These are phyloP conservation scores for Trichomonascaceae sp. DNA, from an alignment of 1,139 yeast genomes.

Conservation along the genomic window DNA sequence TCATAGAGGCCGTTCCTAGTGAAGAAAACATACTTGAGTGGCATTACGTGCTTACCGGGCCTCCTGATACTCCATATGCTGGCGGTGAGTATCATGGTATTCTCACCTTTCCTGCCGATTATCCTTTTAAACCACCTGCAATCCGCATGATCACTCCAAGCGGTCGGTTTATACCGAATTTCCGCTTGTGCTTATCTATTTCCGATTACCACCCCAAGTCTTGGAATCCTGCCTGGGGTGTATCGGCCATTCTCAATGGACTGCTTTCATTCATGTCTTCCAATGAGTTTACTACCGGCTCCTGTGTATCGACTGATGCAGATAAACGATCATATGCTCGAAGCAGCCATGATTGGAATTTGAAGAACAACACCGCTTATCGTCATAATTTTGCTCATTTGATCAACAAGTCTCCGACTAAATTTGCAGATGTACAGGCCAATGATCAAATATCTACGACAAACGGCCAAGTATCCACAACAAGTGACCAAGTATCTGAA, in stretches of 20 bases:
- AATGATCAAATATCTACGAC: neutral
- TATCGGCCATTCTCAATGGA: constrained; percentile 78
- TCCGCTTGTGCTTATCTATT: constrained; percentile 79
- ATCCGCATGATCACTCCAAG: constrained; percentile 86
- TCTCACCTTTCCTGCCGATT: constrained; percentile 73
- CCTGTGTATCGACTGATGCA: constrained; percentile 40
- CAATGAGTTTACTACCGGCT: constrained; percentile 30
- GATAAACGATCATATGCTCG: constrained; percentile 42
- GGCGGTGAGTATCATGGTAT: constrained; percentile 90
- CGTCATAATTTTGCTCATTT: constrained; percentile 62
- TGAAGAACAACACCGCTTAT: constrained; percentile 50
- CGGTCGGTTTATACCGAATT: constrained; percentile 71
- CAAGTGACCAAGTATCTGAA: neutral
- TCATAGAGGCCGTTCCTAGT: constrained; percentile 72
- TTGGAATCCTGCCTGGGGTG: constrained; percentile 97
- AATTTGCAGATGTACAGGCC: neutral
- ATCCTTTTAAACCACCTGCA: constrained; percentile 90
- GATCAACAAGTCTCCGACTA: neutral
- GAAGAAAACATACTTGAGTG: constrained; percentile 72
- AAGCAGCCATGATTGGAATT: constrained; percentile 62
- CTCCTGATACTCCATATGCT: constrained; percentile 77
- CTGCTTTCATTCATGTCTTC: constrained; percentile 70
- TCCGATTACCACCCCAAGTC: constrained; percentile 90
- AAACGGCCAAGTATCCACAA: too few species aligned
- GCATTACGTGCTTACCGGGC: constrained; percentile 80